Percentiles rank a stretch among this genome's conserved stretches.
These are phyloP conservation scores for Picochlorum costavermella DNA, from an alignment of 139 green algal genomes.

Conservation along the genomic window DNA sequence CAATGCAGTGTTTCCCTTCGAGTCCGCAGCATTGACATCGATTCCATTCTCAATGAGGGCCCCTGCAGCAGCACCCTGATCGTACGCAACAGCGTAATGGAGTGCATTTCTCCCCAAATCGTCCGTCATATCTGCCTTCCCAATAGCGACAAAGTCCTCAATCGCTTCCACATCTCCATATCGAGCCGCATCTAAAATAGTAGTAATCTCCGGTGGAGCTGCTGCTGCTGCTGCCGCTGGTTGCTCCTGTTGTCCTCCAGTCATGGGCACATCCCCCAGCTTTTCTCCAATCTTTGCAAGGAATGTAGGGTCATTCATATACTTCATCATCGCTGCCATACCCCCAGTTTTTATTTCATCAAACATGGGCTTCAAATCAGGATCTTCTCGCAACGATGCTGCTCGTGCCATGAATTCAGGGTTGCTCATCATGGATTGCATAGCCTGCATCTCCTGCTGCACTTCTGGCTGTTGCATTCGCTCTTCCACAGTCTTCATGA, in stretches of 20 bases:
- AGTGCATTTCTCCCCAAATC: conserved; percentile 57
- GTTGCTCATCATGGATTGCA: conserved; percentile 19
- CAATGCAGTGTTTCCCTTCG: conserved; percentile 58
- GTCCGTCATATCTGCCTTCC: conserved; percentile 59
- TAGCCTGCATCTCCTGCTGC: conserved; percentile 19
- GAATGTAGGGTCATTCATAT: conserved; percentile 52
- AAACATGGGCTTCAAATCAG: conserved; percentile 65
- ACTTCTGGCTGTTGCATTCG: conserved; percentile 25
- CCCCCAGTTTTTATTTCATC: conserved; percentile 61
- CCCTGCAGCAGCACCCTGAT: conserved; percentile 23
- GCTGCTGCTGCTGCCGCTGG: conserved; percentile 11
- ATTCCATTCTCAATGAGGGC: conserved; percentile 29
- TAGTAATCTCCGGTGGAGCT: conserved; percentile 48
- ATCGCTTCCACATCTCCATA: conserved; percentile 25
- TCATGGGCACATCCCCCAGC: conserved; percentile 35
- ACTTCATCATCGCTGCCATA: conserved; percentile 63
- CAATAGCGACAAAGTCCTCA: conserved; percentile 77
- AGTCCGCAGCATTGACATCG: conserved; percentile 38
- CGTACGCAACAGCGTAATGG: conserved; percentile 63
- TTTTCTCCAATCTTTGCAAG: conserved; percentile 59
- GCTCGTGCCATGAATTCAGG: conserved; percentile 17
- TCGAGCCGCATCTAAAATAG: conserved; percentile 74
- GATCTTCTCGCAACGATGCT: conserved; percentile 40
- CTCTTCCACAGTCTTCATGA: conserved; percentile 58
- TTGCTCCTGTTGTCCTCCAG: background rate